phyloP scores from a whole-genome alignment of 78 protist genomes.

The Protostelium mycophagum region DNA sequence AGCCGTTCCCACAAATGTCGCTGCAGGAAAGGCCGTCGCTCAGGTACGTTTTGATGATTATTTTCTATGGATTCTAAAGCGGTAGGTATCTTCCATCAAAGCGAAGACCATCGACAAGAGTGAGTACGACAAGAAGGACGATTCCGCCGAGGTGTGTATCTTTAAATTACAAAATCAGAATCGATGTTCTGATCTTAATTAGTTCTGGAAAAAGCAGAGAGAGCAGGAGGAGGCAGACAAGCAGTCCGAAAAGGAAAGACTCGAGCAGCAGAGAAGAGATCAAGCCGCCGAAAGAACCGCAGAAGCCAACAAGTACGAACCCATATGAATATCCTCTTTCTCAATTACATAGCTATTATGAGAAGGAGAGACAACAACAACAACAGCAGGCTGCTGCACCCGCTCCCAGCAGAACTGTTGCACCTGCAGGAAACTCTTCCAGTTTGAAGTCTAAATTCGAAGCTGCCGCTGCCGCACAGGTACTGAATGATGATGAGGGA shows the following conservation, averaged over 20 bases:
- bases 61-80: neutral
- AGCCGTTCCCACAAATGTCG: conserved; percentile 34
- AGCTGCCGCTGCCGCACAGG: conserved; percentile 16
- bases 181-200: neutral
- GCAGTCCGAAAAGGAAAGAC: neutral
- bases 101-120: conserved; percentile 38
- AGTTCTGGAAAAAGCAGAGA: neutral
- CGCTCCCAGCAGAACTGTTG: conserved; percentile 6
- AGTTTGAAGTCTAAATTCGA: neutral
- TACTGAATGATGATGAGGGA: conserved; percentile 13
- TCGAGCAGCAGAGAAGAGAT: neutral
- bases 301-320: neutral
- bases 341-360: conserved; percentile 2
- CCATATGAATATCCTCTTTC: too few relatives aligned
- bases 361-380: conserved; percentile 40
- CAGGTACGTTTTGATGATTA: neutral
- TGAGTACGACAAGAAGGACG: conserved; percentile 43
- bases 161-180: too few relatives aligned
- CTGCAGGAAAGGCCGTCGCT: conserved; percentile 39
- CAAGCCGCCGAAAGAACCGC: neutral
- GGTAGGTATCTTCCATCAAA: conserved; percentile 13
- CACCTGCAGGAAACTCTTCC: conserved; percentile 4
- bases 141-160: conserved; percentile 14
- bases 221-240: neutral
- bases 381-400: neutral